Percentiles rank a stretch among this genome's conserved stretches.
Evolutionary conservation across 805 yeast species (phyloP).

Genomic region (Schizosaccharomyces octosporus): DNA sequence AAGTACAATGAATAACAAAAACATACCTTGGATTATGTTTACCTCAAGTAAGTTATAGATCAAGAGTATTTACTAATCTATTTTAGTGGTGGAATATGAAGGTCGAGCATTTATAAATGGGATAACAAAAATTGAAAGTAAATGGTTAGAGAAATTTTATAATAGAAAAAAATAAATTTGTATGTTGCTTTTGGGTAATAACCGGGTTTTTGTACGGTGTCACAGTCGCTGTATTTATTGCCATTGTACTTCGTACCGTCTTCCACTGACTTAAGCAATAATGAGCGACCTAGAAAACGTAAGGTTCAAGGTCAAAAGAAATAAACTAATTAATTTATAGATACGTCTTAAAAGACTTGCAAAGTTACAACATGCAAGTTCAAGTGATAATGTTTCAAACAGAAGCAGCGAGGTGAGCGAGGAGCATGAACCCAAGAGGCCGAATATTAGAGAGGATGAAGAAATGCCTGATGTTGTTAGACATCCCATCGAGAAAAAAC

Average conservation of each 20-base stretch:
- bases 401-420: background rate
- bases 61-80: no score
- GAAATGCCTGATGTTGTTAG: background rate
- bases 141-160: conserved; percentile 6
- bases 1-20: conserved; percentile 7
- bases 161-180: background rate
- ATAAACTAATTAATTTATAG: background rate
- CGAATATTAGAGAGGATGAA: background rate
- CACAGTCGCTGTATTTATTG: no score
- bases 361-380: background rate
- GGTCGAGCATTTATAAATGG: conserved; percentile 7
- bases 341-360: background rate
- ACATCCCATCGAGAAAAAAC: background rate
- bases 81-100: conserved; percentile 4
- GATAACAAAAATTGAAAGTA: conserved; percentile 7
- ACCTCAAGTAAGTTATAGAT: conserved; percentile 2
- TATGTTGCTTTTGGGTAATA: background rate
- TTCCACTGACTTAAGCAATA: background rate
- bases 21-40: conserved; percentile 7
- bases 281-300: background rate
- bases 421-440: background rate
- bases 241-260: background rate
- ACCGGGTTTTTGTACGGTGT: no score
- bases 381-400: background rate
- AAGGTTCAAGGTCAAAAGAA: background rate